Percentiles rank a stretch among this genome's conserved stretches.
Evolutionary conservation across 192 early-diverging fungal species (phyloP).

Genomic region (Coemansia sp.): DNA sequence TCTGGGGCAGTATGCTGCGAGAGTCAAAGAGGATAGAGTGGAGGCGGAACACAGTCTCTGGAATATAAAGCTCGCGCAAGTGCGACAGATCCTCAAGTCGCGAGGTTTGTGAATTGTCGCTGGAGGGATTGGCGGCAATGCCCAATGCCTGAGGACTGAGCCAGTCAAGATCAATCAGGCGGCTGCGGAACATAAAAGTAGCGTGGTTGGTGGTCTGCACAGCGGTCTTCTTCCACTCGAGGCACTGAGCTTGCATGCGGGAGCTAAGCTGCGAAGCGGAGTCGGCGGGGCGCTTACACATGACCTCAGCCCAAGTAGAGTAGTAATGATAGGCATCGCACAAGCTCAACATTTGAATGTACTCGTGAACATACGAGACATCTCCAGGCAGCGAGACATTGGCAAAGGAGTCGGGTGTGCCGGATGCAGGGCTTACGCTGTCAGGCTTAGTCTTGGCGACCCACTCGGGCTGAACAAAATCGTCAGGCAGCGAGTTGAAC

Average conservation of each 20-base stretch:
- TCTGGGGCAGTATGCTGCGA: constrained; percentile 58
- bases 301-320: constrained; percentile 43
- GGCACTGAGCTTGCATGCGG: constrained; percentile 32
- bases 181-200: constrained; percentile 38
- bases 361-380: constrained; percentile 44
- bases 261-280: constrained; percentile 3
- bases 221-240: constrained; percentile 43
- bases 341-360: constrained; percentile 53
- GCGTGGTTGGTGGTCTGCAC: constrained; percentile 25
- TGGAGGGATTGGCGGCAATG: constrained; percentile 1
- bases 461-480: constrained; percentile 56
- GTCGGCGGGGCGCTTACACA: constrained; percentile 39
- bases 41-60: constrained; percentile 70
- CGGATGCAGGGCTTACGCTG: neutral
- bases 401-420: neutral
- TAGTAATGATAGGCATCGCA: constrained; percentile 53
- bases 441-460: constrained; percentile 13
- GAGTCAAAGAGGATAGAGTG: constrained; percentile 74
- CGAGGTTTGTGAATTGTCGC: neutral
- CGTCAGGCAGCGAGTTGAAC: constrained; percentile 54
- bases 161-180: constrained; percentile 46
- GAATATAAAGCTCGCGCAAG: constrained; percentile 63
- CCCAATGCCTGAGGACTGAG: constrained; percentile 33
- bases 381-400: neutral
- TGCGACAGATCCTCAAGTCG: constrained; percentile 49